Evolutionary conservation across 2,329 filamentous ascomycete species (phyloP), one percentile per base, ranked within the genome.

Genomic region (Didymella lethalis): DNA sequence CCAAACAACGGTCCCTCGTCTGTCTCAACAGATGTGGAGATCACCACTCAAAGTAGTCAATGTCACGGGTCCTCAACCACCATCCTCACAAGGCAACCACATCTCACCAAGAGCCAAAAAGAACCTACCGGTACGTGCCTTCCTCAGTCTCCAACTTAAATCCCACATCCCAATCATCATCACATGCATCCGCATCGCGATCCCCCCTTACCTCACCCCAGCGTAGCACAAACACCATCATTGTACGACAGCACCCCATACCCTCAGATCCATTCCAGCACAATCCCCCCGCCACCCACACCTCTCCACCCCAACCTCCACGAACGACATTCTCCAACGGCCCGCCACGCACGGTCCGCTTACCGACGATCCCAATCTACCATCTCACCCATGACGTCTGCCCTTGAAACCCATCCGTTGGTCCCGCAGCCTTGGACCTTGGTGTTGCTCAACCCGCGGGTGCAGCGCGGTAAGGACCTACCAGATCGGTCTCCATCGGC

Each of bases 401-500:
- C 2, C n/a, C 29, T 12, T 31, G 8, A 31, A 31, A 31, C 29
- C 28, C 28, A 29, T 32, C 18, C 40, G 40, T 43, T 43, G 40
- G 40, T 25, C 40, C 10, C 12, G 11, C 5, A 23, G 20, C 23
- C 23, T 23, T 23, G 23, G 23, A 11, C 23, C 23, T 23, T 23
- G 23, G 23, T 23, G 23, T 23, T 23, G 23, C 23, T 23, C 23
- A 23, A 23, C 2, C 2, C 2, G 23, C 23, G 4, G 40, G 6
- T 26, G 40, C 6, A 2, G 20, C 14, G 23, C 12, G 11, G 40
- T 43, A 16, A 25, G 41, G 16, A 49, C 23, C 53, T 49, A 45
- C 41, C 54, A 34, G 28, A 57, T 57, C 54, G 48, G 54, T 50
- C 5, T 14, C 26, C 48, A 57, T 51, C 54, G 54, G 54, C 54